Evolutionary conservation across 345 rosid genomes (phyloP).

Genomic region (Salix udensis): DNA sequence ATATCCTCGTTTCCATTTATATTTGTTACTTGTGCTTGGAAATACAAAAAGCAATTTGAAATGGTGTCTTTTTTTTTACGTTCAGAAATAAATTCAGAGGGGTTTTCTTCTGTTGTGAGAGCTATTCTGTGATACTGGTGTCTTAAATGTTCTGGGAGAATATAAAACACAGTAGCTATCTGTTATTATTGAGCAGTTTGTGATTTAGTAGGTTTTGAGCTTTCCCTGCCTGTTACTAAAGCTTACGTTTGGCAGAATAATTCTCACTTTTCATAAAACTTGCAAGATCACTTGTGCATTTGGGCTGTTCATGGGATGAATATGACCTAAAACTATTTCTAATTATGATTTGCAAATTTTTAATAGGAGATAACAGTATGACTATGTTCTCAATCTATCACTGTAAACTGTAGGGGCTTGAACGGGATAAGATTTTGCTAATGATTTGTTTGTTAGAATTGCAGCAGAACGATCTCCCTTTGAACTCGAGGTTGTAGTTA

Average conservation of each 20-base stretch:
- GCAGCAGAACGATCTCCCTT: too few relatives aligned
- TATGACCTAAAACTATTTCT: not conserved
- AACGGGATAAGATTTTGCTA: too few relatives aligned
- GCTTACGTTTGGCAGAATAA: not conserved
- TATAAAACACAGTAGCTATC: not conserved
- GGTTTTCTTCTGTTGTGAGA: not conserved
- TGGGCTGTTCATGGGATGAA: not conserved
- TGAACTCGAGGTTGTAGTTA: too few relatives aligned
- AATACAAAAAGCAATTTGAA: not conserved
- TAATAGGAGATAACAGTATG: too few relatives aligned
- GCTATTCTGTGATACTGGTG: not conserved
- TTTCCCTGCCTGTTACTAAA: too few relatives aligned
- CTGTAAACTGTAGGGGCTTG: too few relatives aligned
- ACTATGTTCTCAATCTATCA: too few relatives aligned
- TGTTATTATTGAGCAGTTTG: not conserved
- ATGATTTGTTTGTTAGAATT: too few relatives aligned
- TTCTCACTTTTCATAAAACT: not conserved
- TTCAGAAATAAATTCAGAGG: not conserved
- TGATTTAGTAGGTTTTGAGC: not conserved
- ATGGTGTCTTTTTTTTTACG: not conserved
- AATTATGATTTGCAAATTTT: too few relatives aligned
- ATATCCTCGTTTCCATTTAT: not conserved
- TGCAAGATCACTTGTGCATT: not conserved
- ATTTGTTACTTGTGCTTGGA: not conserved
- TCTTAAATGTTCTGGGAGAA: not conserved